phyloP scores from a whole-genome alignment of 2,329 filamentous ascomycete species.

The Colletotrichum trifolii region DNA sequence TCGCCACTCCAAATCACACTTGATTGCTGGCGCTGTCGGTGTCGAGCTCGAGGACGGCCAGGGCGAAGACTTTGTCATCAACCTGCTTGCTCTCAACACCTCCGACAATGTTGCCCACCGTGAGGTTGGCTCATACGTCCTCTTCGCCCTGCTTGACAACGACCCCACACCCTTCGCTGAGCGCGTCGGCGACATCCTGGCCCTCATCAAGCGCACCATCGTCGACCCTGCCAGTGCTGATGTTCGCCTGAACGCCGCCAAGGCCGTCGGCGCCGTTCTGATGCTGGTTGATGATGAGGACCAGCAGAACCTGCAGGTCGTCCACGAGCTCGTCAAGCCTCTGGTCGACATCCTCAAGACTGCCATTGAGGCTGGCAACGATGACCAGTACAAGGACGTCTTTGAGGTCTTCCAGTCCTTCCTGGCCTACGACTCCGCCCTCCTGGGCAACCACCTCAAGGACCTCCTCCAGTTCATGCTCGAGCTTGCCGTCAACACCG shows the following conservation, averaged over 20 bases:
- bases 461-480: slow-evolving; percentile 96
- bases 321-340: slow-evolving; percentile 83
- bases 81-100: slow-evolving; percentile 82
- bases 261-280: slow-evolving; percentile 87
- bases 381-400: slow-evolving; percentile 87
- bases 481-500: slow-evolving; percentile 80
- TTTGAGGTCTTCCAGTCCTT: slow-evolving; percentile 98
- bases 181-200: slow-evolving; percentile 82
- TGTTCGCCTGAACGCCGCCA: slow-evolving; percentile 93
- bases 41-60: slow-evolving; percentile 80
- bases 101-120: slow-evolving; percentile 81
- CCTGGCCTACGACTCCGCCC: slow-evolving; percentile 86
- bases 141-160: slow-evolving; percentile 90
- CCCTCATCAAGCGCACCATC: slow-evolving; percentile 87
- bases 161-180: slow-evolving; percentile 87
- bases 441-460: slow-evolving; percentile 86
- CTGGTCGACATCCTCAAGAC: slow-evolving; percentile 93
- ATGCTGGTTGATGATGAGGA: slow-evolving; percentile 93
- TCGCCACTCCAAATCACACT: slow-evolving; percentile 86
- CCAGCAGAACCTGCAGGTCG: slow-evolving; percentile 74
- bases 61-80: slow-evolving; percentile 83
- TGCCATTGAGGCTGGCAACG: slow-evolving; percentile 81
- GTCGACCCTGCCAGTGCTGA: slow-evolving; percentile 90
- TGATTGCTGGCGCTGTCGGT: slow-evolving; percentile 87
- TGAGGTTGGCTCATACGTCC: slow-evolving; percentile 91